phyloP scores from a whole-genome alignment of 2,329 filamentous ascomycete genomes.

The Corinectria fuckeliana region DNA sequence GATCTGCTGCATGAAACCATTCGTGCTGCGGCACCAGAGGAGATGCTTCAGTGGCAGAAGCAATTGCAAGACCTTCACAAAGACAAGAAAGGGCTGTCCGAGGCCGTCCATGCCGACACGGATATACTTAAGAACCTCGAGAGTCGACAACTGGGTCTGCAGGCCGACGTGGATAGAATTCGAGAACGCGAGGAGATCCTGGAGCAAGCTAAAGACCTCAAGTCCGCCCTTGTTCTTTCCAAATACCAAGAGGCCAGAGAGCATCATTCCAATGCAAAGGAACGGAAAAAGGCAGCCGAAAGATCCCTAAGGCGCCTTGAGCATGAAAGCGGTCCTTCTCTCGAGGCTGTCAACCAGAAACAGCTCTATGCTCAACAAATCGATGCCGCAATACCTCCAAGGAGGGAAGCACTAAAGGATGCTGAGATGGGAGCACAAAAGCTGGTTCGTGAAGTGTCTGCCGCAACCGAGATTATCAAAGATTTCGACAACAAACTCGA shows the following conservation, averaged over 20 bases:
- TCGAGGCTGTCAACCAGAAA: constrained; percentile 74
- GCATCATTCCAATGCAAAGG: constrained; percentile 59
- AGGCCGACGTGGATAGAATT: constrained; percentile 83
- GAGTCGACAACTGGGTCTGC: constrained; percentile 74
- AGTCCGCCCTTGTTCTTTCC: constrained; percentile 69
- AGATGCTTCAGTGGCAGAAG: constrained; percentile 82
- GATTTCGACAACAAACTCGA: constrained; percentile 53
- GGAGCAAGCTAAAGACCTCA: constrained; percentile 67
- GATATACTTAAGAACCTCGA: constrained; percentile 73
- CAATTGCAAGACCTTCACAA: constrained; percentile 74
- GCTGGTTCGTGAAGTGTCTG: constrained; percentile 47
- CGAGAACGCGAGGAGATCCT: constrained; percentile 75
- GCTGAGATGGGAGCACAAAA: constrained; percentile 60
- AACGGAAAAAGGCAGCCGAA: constrained; percentile 59
- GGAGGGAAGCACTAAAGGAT: constrained; percentile 59
- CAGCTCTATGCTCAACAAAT: constrained; percentile 68
- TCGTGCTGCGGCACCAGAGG: constrained; percentile 80
- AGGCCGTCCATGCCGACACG: constrained; percentile 62
- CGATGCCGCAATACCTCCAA: constrained; percentile 59
- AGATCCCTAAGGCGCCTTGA: constrained; percentile 66
- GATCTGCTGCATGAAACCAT: constrained; percentile 86
- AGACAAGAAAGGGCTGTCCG: constrained; percentile 68
- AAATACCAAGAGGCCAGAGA: constrained; percentile 65
- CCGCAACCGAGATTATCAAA: constrained; percentile 48
- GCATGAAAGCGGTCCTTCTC: constrained; percentile 65